These are phyloP conservation scores for Gastrolobium bilobum DNA, from an alignment of 306 rosid species.

Conservation along the genomic window DNA sequence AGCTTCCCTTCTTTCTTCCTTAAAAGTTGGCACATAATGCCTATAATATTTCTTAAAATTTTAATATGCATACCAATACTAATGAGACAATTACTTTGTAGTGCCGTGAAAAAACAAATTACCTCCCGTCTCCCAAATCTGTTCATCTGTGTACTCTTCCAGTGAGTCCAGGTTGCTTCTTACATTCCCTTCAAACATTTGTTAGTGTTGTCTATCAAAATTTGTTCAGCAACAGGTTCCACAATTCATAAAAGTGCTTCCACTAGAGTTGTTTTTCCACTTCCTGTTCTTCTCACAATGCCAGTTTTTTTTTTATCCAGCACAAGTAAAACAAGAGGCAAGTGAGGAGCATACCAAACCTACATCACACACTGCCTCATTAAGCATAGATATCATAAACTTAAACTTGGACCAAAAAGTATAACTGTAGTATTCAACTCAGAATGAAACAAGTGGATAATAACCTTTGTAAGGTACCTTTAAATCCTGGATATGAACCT, in stretches of 20 bases:
- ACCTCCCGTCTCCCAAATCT: slow-evolving; percentile 32
- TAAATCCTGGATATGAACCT: slow-evolving; percentile 64
- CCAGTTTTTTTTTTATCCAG: slow-evolving; percentile 50
- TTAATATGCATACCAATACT: neutral
- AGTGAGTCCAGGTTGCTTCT: slow-evolving; percentile 14
- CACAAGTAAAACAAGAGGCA: slow-evolving; percentile 74
- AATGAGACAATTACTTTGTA: neutral
- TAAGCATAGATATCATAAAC: neutral
- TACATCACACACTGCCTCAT: slow-evolving; percentile 22
- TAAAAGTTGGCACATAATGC: slow-evolving; percentile 23
- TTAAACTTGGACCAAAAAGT: neutral
- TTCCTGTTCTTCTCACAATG: slow-evolving; percentile 25
- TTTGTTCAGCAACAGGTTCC: slow-evolving; percentile 64
- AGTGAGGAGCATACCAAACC: slow-evolving; percentile 80
- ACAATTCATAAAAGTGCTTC: slow-evolving; percentile 69
- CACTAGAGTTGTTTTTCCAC: slow-evolving; percentile 70
- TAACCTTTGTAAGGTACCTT: slow-evolving; percentile 52
- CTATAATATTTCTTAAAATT: neutral
- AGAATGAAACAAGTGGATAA: slow-evolving; percentile 2
- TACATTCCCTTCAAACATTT: slow-evolving; percentile 17
- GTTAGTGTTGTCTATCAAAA: slow-evolving; percentile 55
- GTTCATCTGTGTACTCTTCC: slow-evolving; percentile 31
- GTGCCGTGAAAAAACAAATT: neutral
- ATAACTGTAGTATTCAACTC: neutral
- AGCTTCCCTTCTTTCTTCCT: slow-evolving; percentile 14